Conservation (phyloP, 192 early-diverging fungal genomes). For the Entomortierella beljakovae region DNA sequence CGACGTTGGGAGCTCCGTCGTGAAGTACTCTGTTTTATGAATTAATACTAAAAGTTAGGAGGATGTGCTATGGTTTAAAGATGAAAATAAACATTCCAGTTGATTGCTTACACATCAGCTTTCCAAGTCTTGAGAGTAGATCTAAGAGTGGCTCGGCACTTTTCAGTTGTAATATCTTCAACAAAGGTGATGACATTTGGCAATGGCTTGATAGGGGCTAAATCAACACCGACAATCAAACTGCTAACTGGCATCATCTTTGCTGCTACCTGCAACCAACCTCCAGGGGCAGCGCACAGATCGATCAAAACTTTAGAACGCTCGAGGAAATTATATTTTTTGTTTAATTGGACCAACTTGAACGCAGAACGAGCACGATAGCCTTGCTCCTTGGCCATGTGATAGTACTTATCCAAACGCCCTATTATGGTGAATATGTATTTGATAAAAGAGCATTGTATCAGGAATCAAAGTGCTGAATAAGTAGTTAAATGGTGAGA, state of each 20-base stretch:
- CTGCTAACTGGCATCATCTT: slow-evolving; percentile 99
- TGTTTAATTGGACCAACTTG: slow-evolving; percentile 99
- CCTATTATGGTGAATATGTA: slow-evolving; percentile 60
- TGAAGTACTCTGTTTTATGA: slow-evolving; percentile 80
- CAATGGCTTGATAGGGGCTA: slow-evolving; percentile 96
- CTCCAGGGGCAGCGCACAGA: slow-evolving; percentile 98
- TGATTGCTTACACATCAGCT: slow-evolving; percentile 85
- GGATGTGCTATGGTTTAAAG: neutral
- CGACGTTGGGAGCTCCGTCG: slow-evolving; percentile 99
- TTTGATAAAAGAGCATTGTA: no score
- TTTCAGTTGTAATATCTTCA: slow-evolving; percentile 97
- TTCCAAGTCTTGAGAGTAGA: slow-evolving; percentile 97
- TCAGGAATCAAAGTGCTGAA: neutral
- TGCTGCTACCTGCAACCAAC: slow-evolving; percentile 96
- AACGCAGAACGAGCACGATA: slow-evolving; percentile 99
- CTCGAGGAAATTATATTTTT: slow-evolving; percentile 97
- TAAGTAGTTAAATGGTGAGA: neutral
- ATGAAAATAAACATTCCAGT: neutral
- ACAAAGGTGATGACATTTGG: slow-evolving; percentile 94
- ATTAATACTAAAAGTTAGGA: neutral
- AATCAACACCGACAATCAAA: slow-evolving; percentile 95
- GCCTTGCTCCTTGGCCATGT: slow-evolving; percentile 99
- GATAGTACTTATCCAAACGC: slow-evolving; percentile 99
- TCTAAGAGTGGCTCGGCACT: slow-evolving; percentile 88
- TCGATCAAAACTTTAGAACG: slow-evolving; percentile 91